Evolutionary conservation across 1,139 yeast genomes (phyloP).

Genomic region (Candida tropicalis): DNA sequence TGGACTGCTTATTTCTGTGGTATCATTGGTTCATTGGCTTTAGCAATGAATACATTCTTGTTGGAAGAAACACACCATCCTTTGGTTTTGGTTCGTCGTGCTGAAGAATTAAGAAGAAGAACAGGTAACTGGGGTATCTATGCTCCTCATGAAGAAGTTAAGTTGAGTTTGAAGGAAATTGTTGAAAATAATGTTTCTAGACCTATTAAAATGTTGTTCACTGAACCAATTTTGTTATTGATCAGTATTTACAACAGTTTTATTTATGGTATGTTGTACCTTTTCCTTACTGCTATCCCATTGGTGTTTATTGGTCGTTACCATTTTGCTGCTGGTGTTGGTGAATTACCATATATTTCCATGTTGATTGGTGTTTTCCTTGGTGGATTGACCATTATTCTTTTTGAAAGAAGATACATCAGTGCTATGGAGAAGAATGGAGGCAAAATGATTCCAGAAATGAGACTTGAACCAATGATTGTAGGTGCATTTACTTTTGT

Average conservation of each 20-base stretch:
- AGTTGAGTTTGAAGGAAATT: constrained; percentile 63
- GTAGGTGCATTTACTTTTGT: constrained; percentile 70
- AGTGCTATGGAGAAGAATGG: constrained; percentile 39
- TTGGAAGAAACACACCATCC: constrained; percentile 55
- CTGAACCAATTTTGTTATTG: constrained; percentile 73
- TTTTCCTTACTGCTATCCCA: constrained; percentile 80
- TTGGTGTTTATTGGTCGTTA: constrained; percentile 67
- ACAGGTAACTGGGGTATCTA: constrained; percentile 76
- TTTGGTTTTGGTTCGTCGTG: constrained; percentile 58
- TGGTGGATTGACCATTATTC: constrained; percentile 50
- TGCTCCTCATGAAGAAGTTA: constrained; percentile 80
- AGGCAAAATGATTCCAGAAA: constrained; percentile 75
- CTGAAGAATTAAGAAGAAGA: constrained; percentile 58
- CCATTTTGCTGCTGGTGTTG: constrained; percentile 53
- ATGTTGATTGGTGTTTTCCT: constrained; percentile 61
- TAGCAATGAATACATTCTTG: constrained; percentile 31
- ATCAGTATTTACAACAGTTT: constrained; percentile 78
- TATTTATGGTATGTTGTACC: constrained; percentile 79
- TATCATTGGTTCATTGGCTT: constrained; percentile 43
- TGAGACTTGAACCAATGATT: constrained; percentile 75
- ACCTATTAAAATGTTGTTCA: constrained; percentile 67
- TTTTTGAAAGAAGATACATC: constrained; percentile 30
- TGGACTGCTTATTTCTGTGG: constrained; percentile 61
- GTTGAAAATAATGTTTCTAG: constrained; percentile 68
- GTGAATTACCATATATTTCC: constrained; percentile 64